phyloP scores from a whole-genome alignment of 768 basidiomycete species.

The Kondoa malvinella region DNA sequence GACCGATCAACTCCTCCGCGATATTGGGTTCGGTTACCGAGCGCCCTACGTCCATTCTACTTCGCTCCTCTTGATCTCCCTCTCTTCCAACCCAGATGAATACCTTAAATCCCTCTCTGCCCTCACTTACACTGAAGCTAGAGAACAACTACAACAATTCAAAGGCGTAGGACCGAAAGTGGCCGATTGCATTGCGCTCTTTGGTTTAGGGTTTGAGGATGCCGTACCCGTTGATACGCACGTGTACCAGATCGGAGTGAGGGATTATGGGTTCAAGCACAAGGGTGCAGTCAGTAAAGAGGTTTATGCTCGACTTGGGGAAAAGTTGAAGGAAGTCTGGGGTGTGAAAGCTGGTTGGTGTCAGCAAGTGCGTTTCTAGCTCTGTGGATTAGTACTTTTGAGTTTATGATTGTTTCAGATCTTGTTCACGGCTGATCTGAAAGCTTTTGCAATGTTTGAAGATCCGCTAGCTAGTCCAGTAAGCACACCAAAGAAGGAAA shows the following conservation, averaged over 20 bases:
- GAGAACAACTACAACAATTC: constrained; percentile 59
- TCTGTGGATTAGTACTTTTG: background rate
- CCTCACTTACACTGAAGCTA: constrained; percentile 30
- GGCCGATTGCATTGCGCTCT: constrained; percentile 51
- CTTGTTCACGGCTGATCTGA: constrained; percentile 18
- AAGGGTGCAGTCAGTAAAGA: constrained; percentile 49
- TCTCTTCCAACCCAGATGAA: background rate
- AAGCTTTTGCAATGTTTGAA: constrained; percentile 9
- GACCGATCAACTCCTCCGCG: constrained; percentile 50
- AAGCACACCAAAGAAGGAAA: background rate
- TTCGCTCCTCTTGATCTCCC: constrained; percentile 54
- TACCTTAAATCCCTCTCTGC: constrained; percentile 18
- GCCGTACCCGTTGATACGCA: constrained; percentile 93
- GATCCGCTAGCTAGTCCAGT: constrained; percentile 9
- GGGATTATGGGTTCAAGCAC: constrained; percentile 34
- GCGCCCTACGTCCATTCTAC: constrained; percentile 75
- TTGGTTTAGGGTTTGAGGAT: constrained; percentile 41
- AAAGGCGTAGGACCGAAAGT: constrained; percentile 92
- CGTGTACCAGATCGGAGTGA: constrained; percentile 39
- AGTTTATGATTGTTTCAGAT: constrained; percentile 6
- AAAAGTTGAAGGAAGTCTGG: constrained; percentile 50
- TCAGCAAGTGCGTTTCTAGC: constrained; percentile 36
- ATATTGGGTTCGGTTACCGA: constrained; percentile 87
- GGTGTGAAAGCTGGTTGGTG: constrained; percentile 80
- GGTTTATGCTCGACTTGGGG: constrained; percentile 55